Conservation (phyloP, 2,329 filamentous ascomycete genomes). For the Penicillium paneum region DNA sequence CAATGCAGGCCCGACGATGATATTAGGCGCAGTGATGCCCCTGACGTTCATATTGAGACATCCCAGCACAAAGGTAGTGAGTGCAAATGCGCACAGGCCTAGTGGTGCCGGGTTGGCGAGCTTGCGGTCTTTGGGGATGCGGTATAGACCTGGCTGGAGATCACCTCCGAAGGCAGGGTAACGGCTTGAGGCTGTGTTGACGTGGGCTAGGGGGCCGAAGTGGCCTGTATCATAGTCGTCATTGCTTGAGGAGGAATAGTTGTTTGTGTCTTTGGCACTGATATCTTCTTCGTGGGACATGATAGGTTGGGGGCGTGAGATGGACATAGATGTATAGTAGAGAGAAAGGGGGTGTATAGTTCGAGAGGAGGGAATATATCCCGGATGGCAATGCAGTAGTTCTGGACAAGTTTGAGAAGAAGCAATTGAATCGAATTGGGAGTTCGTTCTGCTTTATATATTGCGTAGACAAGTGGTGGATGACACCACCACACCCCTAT, state of each 20-base stretch:
- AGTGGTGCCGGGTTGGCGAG: slow-evolving; percentile 73
- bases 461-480: neutral
- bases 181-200: slow-evolving; percentile 38
- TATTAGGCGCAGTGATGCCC: slow-evolving; percentile 56
- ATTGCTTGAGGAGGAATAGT: neutral
- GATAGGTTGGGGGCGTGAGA: neutral
- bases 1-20: slow-evolving; percentile 64
- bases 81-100: slow-evolving; percentile 69
- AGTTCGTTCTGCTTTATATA: neutral
- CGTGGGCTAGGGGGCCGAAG: slow-evolving; percentile 45
- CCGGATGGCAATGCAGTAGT: neutral
- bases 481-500: neutral
- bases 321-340: neutral
- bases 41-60: slow-evolving; percentile 65
- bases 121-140: slow-evolving; percentile 58
- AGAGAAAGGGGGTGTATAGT: neutral
- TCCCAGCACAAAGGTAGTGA: slow-evolving; percentile 75
- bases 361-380: neutral
- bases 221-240: slow-evolving; percentile 1
- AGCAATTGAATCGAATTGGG: neutral
- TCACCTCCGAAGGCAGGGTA: slow-evolving; percentile 63
- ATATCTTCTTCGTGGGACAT: slow-evolving; percentile 7
- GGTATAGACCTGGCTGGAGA: slow-evolving; percentile 64
- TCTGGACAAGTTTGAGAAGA: neutral
- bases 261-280: slow-evolving; percentile 6